Base-by-base conservation (phyloP, 176 grass and related monocot genomes). In the Metroxylon sagu region DNA sequence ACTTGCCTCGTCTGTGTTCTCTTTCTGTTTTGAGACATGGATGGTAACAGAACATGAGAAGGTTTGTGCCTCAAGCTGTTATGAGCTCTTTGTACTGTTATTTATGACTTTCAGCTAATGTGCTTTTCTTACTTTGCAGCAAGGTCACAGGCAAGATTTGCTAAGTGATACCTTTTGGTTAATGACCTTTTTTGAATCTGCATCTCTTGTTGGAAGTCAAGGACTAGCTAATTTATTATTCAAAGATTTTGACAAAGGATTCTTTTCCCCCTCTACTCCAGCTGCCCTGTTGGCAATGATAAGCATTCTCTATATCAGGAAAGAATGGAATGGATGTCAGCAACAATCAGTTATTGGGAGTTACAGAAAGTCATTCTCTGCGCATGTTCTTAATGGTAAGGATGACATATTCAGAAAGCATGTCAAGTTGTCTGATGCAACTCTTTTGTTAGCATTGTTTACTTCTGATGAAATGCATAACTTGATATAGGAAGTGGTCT, bases 331-430 rank as follows among this genome's bases (percentile, higher is more conserved):
- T 70, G 67, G 29, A 56, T 75, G 64, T 71, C 81, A 89, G 30
- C 79, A 85, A 74, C 66, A 67, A 75, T 80, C 76, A 61, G 53
- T 71, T 16, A 61, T 97, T 65, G 84, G 79, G 64, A 98, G 93
- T 67, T 98, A 98, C 65, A 70, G 68, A 72, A 98, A 98, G 52
- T 98, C 84, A 58, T 89, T 98, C 85, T 85, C 62, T 55, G 82
- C 87, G 59, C 93, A 98, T 83, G 84, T 85, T 74, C 76, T 98
- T 73, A 81, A 67, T 89, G 93, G 93, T 92, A 75, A 87, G 78
- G 31, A 35, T 35, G 31, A 7, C 1, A 35, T 10, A 35, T 35
- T 5, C 31, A 35, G 31, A 35, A 35, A 35, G 6, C 31, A 35
- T 35, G 31, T 35, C 31, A 35, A 35, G 6, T 35, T 35, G 31